Evolutionary conservation across 2,329 filamentous ascomycete genomes (phyloP).

Genomic region (Diaporthe vexans): DNA sequence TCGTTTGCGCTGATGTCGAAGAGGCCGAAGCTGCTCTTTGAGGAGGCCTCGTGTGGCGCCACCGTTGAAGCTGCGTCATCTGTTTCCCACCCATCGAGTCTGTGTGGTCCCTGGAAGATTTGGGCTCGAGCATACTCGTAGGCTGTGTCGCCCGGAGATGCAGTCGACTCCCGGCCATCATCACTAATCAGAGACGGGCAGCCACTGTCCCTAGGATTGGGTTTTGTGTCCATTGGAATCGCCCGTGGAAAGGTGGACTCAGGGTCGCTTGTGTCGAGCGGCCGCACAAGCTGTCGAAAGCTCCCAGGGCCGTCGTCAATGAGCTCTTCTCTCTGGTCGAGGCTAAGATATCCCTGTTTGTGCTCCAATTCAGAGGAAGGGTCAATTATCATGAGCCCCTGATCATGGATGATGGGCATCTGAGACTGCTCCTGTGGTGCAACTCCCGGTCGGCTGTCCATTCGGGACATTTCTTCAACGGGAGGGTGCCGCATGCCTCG

Average conservation of each 20-base stretch:
- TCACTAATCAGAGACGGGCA: slow-evolving; percentile 15
- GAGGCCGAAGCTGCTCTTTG: background rate
- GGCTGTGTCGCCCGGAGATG: background rate
- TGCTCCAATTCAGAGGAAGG: background rate
- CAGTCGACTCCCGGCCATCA: background rate
- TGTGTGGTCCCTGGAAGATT: background rate
- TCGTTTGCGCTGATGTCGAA: background rate
- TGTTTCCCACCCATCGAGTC: background rate
- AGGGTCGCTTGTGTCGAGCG: no score
- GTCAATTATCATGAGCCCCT: no score
- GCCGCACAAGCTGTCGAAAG: no score
- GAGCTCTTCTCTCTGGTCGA: background rate
- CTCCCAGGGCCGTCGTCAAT: background rate
- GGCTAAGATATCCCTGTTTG: background rate
- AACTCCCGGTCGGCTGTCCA: background rate
- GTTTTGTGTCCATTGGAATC: background rate
- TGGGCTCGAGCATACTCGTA: background rate
- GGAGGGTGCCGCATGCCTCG: background rate
- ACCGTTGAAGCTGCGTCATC: background rate
- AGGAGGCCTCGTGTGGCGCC: background rate
- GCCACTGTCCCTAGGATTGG: background rate
- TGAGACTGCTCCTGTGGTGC: background rate
- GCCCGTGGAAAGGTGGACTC: background rate
- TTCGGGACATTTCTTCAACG: background rate
- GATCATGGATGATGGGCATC: no score